Evolutionary conservation across 495 filamentous ascomycete species (phyloP).

Genomic region (Hypoxylon fragiforme): DNA sequence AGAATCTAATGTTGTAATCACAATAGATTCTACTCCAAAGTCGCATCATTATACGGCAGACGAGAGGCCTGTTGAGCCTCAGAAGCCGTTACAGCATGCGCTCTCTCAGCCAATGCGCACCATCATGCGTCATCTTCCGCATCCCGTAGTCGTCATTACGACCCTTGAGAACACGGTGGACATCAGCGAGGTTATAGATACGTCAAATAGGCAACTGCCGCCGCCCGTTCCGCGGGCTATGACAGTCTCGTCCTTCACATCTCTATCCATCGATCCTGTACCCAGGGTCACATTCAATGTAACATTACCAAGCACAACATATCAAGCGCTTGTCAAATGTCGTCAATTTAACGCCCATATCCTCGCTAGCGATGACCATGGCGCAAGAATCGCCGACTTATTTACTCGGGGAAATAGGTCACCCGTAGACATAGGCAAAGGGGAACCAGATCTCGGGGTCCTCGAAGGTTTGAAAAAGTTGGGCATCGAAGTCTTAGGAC

Average conservation of each 20-base stretch:
- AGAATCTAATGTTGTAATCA: conserved; percentile 1
- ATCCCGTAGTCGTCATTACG: conserved; percentile 78
- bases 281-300: conserved; percentile 83
- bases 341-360: conserved; percentile 55
- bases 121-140: conserved; percentile 70
- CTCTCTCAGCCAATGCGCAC: conserved; percentile 54
- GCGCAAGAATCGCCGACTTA: conserved; percentile 49
- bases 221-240: conserved; percentile 57
- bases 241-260: conserved; percentile 84
- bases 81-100: conserved; percentile 15
- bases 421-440: conserved; percentile 6
- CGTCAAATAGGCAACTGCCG: conserved; percentile 1
- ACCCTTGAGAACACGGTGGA: conserved; percentile 36
- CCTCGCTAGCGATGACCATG: conserved; percentile 43
- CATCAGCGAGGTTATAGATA: conserved; percentile 35
- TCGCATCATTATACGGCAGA: not conserved
- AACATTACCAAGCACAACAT: conserved; percentile 69
- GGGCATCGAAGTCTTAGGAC: conserved; percentile 27
- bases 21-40: conserved; percentile 1
- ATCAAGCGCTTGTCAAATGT: conserved; percentile 57
- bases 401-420: conserved; percentile 44
- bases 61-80: conserved; percentile 31
- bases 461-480: conserved; percentile 37
- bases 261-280: conserved; percentile 65
- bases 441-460: conserved; percentile 17